Percentiles rank a stretch among this genome's conserved stretches.
Conservation (phyloP, 331 rosid species). For the Rhamnella rubrinervis region DNA sequence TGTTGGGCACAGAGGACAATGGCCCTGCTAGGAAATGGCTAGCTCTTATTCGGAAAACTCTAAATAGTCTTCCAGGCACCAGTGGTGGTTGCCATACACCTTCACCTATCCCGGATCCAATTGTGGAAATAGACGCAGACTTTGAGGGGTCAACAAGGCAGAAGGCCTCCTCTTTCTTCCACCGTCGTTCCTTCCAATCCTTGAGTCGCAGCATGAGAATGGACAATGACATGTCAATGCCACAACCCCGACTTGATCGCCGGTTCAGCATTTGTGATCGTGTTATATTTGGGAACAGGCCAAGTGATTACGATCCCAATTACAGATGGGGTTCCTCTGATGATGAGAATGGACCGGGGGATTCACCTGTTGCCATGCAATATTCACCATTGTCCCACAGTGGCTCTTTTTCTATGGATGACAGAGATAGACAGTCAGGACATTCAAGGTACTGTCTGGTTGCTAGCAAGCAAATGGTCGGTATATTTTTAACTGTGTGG, state of each 20-base stretch:
- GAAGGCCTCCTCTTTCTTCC: conserved; percentile 80
- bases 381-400: conserved; percentile 66
- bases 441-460: conserved; percentile 85
- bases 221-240: conserved; percentile 71
- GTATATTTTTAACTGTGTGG: conserved; percentile 90
- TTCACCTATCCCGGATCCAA: conserved; percentile 85
- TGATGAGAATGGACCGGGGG: conserved; percentile 73
- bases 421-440: conserved; percentile 68
- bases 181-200: conserved; percentile 89
- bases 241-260: conserved; percentile 75
- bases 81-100: conserved; percentile 71
- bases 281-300: conserved; percentile 63
- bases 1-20: conserved; percentile 95
- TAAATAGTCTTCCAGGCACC: conserved; percentile 86
- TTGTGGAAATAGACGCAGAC: conserved; percentile 82
- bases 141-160: conserved; percentile 85
- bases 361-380: conserved; percentile 61
- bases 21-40: conserved; percentile 98
- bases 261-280: conserved; percentile 86
- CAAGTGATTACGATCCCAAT: conserved; percentile 73
- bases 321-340: conserved; percentile 85
- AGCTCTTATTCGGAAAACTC: conserved; percentile 79
- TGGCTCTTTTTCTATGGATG: conserved; percentile 71
- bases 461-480: conserved; percentile 99
- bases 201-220: conserved; percentile 94